Conservation (phyloP, 1,284 basidiomycete species). For the Thecaphora thlaspeos region DNA sequence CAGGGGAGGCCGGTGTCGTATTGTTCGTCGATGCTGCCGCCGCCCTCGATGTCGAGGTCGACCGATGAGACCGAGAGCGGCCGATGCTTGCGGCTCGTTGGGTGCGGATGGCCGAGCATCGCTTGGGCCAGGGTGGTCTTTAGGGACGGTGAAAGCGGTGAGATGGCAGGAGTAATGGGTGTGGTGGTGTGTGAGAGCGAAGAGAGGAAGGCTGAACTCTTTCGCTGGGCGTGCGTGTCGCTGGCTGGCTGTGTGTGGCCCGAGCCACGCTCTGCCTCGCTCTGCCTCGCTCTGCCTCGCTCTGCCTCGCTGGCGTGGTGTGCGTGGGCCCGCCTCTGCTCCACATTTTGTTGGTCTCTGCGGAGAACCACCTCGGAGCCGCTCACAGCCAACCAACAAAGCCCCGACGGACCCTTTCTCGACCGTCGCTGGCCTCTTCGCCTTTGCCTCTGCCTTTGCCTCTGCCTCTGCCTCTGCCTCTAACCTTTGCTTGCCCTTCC, state of each 20-base stretch:
- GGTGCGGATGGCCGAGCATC: no score
- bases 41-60: conserved; percentile 54
- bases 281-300: no score
- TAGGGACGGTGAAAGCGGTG: no score
- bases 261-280: no score
- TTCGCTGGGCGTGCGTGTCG: no score
- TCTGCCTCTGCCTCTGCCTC: background rate
- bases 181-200: no score
- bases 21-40: conserved; percentile 42
- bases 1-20: conserved; percentile 47
- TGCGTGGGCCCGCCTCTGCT: background rate
- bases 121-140: no score
- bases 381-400: background rate
- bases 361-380: background rate
- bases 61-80: conserved; percentile 32
- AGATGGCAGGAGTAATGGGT: no score
- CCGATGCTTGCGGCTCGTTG: background rate
- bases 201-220: no score
- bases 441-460: background rate
- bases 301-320: background rate
- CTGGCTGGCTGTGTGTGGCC: no score
- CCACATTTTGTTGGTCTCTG: no score
- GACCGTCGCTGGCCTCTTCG: background rate
- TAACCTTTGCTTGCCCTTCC: background rate
- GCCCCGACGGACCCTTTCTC: background rate